Percentiles rank a stretch among this genome's conserved stretches.
These are phyloP conservation scores for Rhamnella rubrinervis DNA, from an alignment of 331 rosid species.

Conservation along the genomic window DNA sequence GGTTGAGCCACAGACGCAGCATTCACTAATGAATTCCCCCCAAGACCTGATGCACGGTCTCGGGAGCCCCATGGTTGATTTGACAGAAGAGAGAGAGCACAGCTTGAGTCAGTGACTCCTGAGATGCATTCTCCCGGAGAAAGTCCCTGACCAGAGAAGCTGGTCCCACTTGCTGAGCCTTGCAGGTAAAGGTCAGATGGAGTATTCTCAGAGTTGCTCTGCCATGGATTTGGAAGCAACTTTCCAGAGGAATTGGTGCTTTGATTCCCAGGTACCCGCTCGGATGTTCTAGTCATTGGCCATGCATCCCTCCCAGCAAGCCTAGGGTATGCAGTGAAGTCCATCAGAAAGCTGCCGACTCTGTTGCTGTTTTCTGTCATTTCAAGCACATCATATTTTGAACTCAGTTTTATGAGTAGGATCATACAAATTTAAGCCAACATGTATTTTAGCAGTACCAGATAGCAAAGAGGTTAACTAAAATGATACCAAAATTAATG, in stretches of 20 bases:
- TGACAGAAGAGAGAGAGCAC: conserved; percentile 99
- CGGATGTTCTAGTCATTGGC: conserved; percentile 46
- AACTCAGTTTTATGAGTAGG: neutral
- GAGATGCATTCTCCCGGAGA: conserved; percentile 70
- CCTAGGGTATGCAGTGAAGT: conserved; percentile 63
- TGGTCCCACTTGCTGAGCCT: conserved; percentile 55
- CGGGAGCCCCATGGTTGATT: conserved; percentile 79
- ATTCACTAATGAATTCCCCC: conserved; percentile 50
- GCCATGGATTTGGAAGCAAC: conserved; percentile 56
- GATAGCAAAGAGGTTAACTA: neutral
- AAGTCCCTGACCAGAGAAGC: conserved; percentile 53
- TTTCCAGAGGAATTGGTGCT: conserved; percentile 27
- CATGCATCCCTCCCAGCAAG: conserved; percentile 46
- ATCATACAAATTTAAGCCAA: conserved; percentile 7
- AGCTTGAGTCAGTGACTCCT: conserved; percentile 69
- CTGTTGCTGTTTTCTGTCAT: conserved; percentile 52
- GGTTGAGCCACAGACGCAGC: conserved; percentile 53
- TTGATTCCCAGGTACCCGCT: conserved; percentile 45
- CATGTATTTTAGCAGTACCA: neutral
- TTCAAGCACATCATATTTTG: conserved; percentile 15
- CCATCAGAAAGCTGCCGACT: conserved; percentile 76
- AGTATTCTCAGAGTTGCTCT: conserved; percentile 46
- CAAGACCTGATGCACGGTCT: conserved; percentile 56
- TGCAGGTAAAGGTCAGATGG: conserved; percentile 57
- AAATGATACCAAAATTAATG: conserved; percentile 14